These are phyloP conservation scores for Colletotrichum sp. DNA, from an alignment of 2,329 filamentous ascomycete species.

Conservation along the genomic window DNA sequence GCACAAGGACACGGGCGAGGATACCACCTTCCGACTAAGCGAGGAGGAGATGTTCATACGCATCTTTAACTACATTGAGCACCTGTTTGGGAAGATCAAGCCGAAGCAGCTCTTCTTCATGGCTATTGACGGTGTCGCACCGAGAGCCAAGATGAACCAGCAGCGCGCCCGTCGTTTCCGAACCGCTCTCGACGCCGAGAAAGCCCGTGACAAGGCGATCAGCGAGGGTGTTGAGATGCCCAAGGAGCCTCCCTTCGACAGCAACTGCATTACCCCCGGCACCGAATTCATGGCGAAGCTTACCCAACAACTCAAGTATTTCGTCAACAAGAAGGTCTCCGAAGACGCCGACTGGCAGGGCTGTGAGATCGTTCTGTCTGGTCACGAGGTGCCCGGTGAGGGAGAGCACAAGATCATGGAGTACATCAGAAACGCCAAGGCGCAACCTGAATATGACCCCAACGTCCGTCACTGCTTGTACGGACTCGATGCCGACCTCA, in stretches of 20 bases:
- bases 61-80: conserved; percentile 99
- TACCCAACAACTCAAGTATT: conserved; percentile 93
- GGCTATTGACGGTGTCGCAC: conserved; percentile 97
- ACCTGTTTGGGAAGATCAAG: conserved; percentile 98
- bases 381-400: conserved; percentile 97
- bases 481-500: conserved; percentile 94
- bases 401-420: conserved; percentile 99
- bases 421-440: conserved; percentile 97
- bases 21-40: conserved; percentile 88
- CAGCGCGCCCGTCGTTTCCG: conserved; percentile 94
- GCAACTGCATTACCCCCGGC: conserved; percentile 97
- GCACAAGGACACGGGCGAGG: conserved; percentile 88
- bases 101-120: conserved; percentile 99
- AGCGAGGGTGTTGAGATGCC: conserved; percentile 89
- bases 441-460: conserved; percentile 88
- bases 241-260: conserved; percentile 95
- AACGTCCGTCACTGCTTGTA: conserved; percentile 98
- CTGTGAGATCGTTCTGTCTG: conserved; percentile 93
- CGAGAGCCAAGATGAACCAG: conserved; percentile 99
- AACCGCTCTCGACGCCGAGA: conserved; percentile 89
- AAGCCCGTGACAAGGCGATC: conserved; percentile 90
- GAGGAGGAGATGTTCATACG: conserved; percentile 99
- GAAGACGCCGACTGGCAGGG: conserved; percentile 98
- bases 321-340: conserved; percentile 97
- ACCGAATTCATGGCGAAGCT: conserved; percentile 98